Evolutionary conservation across 169 alveolate genomes (phyloP).

Genomic region (Eimeria tenella): DNA sequence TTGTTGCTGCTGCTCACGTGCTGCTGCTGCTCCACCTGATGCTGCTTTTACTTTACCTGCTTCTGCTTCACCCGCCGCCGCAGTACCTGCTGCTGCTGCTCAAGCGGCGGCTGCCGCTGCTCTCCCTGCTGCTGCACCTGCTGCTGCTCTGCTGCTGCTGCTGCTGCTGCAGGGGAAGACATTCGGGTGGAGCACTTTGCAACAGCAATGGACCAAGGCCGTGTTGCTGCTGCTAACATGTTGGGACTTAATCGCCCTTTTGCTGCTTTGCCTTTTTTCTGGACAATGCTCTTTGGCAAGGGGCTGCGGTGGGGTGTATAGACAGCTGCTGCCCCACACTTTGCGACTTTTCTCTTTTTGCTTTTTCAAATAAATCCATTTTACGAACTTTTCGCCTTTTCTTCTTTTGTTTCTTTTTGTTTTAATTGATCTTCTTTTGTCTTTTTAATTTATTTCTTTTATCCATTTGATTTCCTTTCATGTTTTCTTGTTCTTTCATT

Average conservation of each 20-base stretch:
- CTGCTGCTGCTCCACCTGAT: no score
- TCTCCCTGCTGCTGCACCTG: neutral
- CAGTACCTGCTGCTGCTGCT: neutral
- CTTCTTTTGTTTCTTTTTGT: neutral
- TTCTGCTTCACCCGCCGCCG: neutral
- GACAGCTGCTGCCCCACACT: no score
- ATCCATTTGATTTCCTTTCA: no score
- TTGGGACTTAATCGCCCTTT: constrained; percentile 59
- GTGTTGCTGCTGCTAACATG: constrained; percentile 80
- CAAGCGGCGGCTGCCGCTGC: neutral
- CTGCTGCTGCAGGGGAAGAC: constrained; percentile 19
- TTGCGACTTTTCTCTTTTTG: neutral
- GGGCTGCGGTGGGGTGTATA: constrained; percentile 55
- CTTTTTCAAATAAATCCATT: no score
- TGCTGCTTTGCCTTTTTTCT: constrained; percentile 77
- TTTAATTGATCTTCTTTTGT: neutral
- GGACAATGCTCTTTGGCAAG: constrained; percentile 78
- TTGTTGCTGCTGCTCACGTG: no score
- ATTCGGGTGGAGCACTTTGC: constrained; percentile 81
- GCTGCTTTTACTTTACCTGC: no score
- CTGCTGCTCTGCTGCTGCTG: neutral
- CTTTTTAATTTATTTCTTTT: no score
- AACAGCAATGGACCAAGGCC: constrained; percentile 80
- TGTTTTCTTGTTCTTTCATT: no score
- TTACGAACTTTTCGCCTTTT: neutral